Evolutionary conservation across 768 basidiomycete species (phyloP).

Genomic region (Royoungia palumana): DNA sequence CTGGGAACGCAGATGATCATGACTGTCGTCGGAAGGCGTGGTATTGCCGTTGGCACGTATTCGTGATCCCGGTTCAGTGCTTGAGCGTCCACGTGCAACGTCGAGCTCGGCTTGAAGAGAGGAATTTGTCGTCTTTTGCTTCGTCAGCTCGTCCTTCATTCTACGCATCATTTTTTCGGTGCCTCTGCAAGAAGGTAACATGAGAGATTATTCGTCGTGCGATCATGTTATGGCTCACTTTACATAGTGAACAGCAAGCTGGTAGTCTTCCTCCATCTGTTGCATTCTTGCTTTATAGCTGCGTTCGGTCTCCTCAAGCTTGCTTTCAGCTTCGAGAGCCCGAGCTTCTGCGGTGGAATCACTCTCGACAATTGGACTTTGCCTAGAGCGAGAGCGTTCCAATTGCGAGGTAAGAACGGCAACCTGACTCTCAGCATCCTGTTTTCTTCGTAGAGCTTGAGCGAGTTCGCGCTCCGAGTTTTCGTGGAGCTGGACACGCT

Average conservation of each 20-base stretch:
- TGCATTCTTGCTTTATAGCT: conserved; percentile 76
- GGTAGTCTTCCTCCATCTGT: conserved; percentile 94
- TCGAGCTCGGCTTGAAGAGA: conserved; percentile 86
- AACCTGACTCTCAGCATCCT: conserved; percentile 72
- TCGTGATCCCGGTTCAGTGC: conserved; percentile 47
- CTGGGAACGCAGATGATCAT: conserved; percentile 64
- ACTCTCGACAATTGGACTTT: conserved; percentile 47
- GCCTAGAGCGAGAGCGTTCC: conserved; percentile 57
- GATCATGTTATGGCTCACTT: conserved; percentile 58
- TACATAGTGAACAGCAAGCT: conserved; percentile 94
- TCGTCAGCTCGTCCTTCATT: conserved; percentile 92
- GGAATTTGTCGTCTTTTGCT: conserved; percentile 80
- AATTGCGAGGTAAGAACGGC: conserved; percentile 62
- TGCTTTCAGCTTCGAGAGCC: conserved; percentile 68
- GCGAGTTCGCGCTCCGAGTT: conserved; percentile 73
- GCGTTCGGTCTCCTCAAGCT: conserved; percentile 74
- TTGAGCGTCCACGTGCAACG: conserved; percentile 55
- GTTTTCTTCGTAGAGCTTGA: conserved; percentile 59
- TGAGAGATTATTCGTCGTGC: conserved; percentile 13
- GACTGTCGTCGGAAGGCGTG: conserved; percentile 74
- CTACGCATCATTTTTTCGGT: conserved; percentile 97
- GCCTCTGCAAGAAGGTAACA: conserved; percentile 50
- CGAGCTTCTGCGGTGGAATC: conserved; percentile 41
- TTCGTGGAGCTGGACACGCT: conserved; percentile 69
- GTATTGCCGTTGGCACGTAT: conserved; percentile 67